Evolutionary conservation across 2,329 filamentous ascomycete genomes (phyloP), one percentile per base, ranked within the genome.

Genomic region (Xylaria multiplex): DNA sequence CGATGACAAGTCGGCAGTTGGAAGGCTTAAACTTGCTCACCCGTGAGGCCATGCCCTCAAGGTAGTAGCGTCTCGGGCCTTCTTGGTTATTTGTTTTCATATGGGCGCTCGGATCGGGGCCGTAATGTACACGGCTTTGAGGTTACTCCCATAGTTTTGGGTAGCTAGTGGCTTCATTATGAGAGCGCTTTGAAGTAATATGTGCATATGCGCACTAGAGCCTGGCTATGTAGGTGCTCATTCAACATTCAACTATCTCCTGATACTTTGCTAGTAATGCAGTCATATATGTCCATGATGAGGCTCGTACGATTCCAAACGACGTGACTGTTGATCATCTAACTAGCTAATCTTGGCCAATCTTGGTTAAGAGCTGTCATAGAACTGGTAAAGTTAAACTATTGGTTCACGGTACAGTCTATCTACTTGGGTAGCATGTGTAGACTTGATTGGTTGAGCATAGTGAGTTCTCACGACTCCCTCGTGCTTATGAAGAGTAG

Each of bases 1-100:
- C 30, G 14, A 27, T 14, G 40, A 45, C 22, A 45, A 19, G 40
- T 30, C 65, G 57, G 61, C 55, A 67, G 65, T 61, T 66, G 30
- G 3, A 27, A 62, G 45, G 43, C 35, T 62, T 56, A 62, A 55
- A 42, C 42, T 48, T 54, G 19, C 42, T 49, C 32, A 24, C 22
- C 35, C 19, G 43, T 58, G 14, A 14, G 37, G 11, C 35, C 35
- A 5, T 11, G 13, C 37, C 13, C 14, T 14, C 2, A 14, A 14
- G 9, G 37, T 2, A 14, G 3, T 37, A 52, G 16, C 4, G 27
- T 16, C 6, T 40, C 32, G 6, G 40, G 13, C 3, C 9, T 9
- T 24, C 9, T 32, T 27, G 22, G 27, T 50, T 27, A 1, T 27
- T 22, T 9, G 11, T 27, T 52, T 8, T 32, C 19, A 37, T 54